A percentile compares a stretch with the other conserved stretches of the same genome.
These are phyloP conservation scores for Malus domestica DNA, from an alignment of 306 rosid genomes.

Conservation along the genomic window DNA sequence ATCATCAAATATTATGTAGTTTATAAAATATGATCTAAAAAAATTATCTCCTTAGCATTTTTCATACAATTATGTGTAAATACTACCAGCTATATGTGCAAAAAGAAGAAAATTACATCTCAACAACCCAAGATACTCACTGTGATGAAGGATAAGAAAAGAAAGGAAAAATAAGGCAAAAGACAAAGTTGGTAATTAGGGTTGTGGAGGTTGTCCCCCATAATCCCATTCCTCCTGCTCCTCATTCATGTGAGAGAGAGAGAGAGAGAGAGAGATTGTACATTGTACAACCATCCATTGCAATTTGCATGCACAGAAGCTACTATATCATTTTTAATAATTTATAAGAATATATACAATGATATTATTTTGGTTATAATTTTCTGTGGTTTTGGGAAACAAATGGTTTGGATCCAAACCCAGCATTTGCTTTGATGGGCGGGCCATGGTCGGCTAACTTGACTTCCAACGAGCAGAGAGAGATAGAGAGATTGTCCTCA, in stretches of 20 bases:
- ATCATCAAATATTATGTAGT: too few relatives aligned
- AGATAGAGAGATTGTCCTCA: slow-evolving; percentile 5
- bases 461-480: slow-evolving; percentile 21
- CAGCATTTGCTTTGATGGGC: slow-evolving; percentile 68
- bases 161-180: slow-evolving; percentile 7
- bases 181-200: slow-evolving; percentile 26
- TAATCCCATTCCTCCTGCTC: slow-evolving; percentile 17
- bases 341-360: too few relatives aligned
- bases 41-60: too few relatives aligned
- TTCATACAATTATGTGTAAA: not conserved
- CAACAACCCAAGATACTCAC: not conserved
- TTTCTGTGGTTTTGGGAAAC: slow-evolving; percentile 37
- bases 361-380: too few relatives aligned
- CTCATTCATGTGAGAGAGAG: slow-evolving; percentile 1
- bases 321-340: not conserved
- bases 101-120: not conserved
- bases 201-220: slow-evolving; percentile 39
- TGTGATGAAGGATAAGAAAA: not conserved
- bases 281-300: not conserved
- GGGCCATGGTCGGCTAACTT: slow-evolving; percentile 59
- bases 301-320: not conserved
- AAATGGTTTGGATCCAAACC: slow-evolving; percentile 18
- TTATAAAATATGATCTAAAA: too few relatives aligned
- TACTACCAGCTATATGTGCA: not conserved
- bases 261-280: slow-evolving; percentile 16